These are phyloP conservation scores for Mucor velutinosus DNA, from an alignment of 371 early-diverging fungal genomes.

Conservation along the genomic window DNA sequence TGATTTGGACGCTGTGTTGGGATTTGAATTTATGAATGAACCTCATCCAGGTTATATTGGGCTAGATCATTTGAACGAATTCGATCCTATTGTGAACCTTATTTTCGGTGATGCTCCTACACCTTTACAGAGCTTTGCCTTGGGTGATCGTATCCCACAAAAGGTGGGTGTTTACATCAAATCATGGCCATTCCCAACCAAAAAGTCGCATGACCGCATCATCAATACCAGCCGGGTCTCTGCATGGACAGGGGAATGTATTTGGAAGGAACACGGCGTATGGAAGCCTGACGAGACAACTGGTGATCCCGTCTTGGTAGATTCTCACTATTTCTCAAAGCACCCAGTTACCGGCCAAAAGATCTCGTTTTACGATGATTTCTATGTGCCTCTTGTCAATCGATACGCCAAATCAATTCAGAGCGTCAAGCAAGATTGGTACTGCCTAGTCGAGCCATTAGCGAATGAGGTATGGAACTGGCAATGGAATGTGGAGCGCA, in stretches of 20 bases:
- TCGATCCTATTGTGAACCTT: conserved; percentile 68
- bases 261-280: conserved; percentile 81
- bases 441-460: conserved; percentile 77
- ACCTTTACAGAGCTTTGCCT: conserved; percentile 71
- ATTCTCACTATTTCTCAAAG: conserved; percentile 69
- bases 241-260: conserved; percentile 70
- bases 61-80: conserved; percentile 52
- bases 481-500: background rate
- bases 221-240: conserved; percentile 58
- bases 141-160: conserved; percentile 67
- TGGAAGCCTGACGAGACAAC: conserved; percentile 61
- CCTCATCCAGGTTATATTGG: conserved; percentile 84
- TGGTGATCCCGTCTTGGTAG: conserved; percentile 56
- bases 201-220: conserved; percentile 52
- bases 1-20: conserved; percentile 67
- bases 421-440: conserved; percentile 49
- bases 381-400: conserved; percentile 71
- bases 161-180: conserved; percentile 71
- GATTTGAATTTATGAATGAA: conserved; percentile 85
- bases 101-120: conserved; percentile 72
- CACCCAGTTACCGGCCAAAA: conserved; percentile 56
- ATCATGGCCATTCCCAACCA: conserved; percentile 77
- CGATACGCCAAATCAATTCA: conserved; percentile 65
- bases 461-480: conserved; percentile 61
- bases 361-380: conserved; percentile 66